A percentile compares a stretch with the other conserved stretches of the same genome.
Evolutionary conservation across 2,329 filamentous ascomycete species (phyloP).

Genomic region (Gremmenia infestans): DNA sequence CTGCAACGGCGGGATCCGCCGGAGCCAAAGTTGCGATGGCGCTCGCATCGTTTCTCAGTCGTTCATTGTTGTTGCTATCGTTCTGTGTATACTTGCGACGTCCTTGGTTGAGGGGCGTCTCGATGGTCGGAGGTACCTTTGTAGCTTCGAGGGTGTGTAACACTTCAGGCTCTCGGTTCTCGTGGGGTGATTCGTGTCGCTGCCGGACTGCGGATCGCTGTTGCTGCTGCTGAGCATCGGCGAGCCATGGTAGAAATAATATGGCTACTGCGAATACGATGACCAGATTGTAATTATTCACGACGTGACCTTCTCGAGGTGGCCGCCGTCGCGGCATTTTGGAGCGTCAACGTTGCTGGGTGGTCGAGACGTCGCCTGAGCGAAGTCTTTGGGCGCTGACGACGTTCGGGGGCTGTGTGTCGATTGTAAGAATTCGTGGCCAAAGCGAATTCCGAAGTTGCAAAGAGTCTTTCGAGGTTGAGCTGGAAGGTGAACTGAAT

Average conservation of each 20-base stretch:
- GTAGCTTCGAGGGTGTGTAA: slow-evolving; percentile 26
- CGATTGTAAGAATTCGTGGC: not conserved
- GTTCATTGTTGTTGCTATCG: slow-evolving; percentile 23
- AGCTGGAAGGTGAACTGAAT: not conserved
- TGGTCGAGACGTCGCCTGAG: slow-evolving; percentile 18
- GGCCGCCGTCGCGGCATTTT: slow-evolving; percentile 59
- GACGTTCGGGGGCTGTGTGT: not conserved
- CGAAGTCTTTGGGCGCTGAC: slow-evolving; percentile 17
- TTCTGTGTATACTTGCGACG: slow-evolving; percentile 30
- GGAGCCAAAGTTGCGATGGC: slow-evolving; percentile 97
- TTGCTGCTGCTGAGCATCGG: slow-evolving; percentile 64
- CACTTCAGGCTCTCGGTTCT: slow-evolving; percentile 24
- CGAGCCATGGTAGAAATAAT: slow-evolving; percentile 53
- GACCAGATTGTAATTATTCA: slow-evolving; percentile 39
- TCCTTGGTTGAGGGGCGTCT: slow-evolving; percentile 24
- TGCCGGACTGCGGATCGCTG: slow-evolving; percentile 35
- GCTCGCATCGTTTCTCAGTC: slow-evolving; percentile 69
- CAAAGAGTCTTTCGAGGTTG: not conserved
- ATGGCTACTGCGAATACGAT: slow-evolving; percentile 51
- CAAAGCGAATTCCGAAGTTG: not conserved
- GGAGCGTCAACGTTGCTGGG: slow-evolving; percentile 35
- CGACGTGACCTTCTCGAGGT: slow-evolving; percentile 50
- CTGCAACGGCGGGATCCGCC: slow-evolving; percentile 93
- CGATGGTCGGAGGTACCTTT: slow-evolving; percentile 28
- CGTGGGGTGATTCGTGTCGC: slow-evolving; percentile 28